Conservation (phyloP, 768 basidiomycete genomes). For the Candolleomyces efflorescens region DNA sequence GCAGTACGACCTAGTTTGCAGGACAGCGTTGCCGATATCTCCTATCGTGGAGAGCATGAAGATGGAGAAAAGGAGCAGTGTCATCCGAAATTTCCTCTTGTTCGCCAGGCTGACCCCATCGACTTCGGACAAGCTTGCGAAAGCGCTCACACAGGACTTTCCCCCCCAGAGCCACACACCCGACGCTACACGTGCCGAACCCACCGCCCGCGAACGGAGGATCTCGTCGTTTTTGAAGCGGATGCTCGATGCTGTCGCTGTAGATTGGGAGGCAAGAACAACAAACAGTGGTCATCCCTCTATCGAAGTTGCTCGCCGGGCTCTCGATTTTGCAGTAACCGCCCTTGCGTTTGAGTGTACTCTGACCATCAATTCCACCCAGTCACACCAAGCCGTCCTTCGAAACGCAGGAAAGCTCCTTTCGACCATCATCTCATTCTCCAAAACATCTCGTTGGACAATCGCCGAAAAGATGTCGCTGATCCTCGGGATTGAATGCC, state of each 20-base stretch:
- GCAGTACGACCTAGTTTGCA: conserved; percentile 40
- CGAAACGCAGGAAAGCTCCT: conserved; percentile 56
- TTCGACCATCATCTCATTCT: conserved; percentile 28
- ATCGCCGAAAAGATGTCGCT: conserved; percentile 61
- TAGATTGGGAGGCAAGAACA: conserved; percentile 40
- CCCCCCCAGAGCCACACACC: background rate
- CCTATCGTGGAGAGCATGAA: conserved; percentile 55
- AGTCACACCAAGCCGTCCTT: conserved; percentile 55
- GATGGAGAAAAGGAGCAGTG: conserved; percentile 50
- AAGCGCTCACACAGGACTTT: background rate
- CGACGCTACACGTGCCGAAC: background rate
- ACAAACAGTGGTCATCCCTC: conserved; percentile 37
- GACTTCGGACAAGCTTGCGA: background rate
- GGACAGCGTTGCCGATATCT: conserved; percentile 66
- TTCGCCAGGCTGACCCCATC: conserved; percentile 51
- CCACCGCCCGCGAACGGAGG: conserved; percentile 51
- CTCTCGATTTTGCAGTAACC: conserved; percentile 64
- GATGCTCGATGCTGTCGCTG: conserved; percentile 46
- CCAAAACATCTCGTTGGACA: conserved; percentile 49
- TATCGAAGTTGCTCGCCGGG: conserved; percentile 60
- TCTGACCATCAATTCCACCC: conserved; percentile 60
- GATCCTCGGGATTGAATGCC: conserved; percentile 59
- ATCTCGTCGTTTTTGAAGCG: conserved; percentile 61
- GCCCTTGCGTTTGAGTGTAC: conserved; percentile 68
- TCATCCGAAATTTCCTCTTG: conserved; percentile 70